Percentiles rank a stretch among this genome's conserved stretches.
These are phyloP conservation scores for Erucastrum elatum DNA, from an alignment of 345 rosid genomes.

Conservation along the genomic window DNA sequence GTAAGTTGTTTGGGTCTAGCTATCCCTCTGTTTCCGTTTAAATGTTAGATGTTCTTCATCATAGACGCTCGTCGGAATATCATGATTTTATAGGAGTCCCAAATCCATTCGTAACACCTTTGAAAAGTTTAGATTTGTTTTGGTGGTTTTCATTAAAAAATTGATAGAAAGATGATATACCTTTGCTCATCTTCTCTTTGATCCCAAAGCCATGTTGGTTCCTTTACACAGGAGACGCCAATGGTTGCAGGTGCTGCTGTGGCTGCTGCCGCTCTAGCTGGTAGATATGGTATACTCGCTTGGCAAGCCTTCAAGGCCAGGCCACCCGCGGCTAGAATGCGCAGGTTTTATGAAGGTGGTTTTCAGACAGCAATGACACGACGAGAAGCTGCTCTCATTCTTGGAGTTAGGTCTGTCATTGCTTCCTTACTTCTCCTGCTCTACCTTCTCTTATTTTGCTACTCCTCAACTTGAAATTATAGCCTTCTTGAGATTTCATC, in stretches of 20 bases:
- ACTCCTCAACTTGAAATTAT: too few relatives aligned
- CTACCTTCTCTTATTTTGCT: neutral
- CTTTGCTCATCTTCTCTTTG: neutral
- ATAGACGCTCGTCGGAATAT: neutral
- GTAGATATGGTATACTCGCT: constrained; percentile 71
- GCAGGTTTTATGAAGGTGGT: constrained; percentile 79
- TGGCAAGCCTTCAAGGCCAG: constrained; percentile 90
- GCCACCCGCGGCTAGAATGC: constrained; percentile 55
- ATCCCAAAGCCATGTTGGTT: constrained; percentile 15
- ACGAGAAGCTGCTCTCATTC: constrained; percentile 86
- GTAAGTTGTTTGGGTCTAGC: constrained; percentile 10
- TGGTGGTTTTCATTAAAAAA: neutral
- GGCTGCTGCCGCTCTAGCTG: constrained; percentile 87
- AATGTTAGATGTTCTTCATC: neutral
- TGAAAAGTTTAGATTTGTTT: neutral
- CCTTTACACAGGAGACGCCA: constrained; percentile 58
- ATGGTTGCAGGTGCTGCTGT: constrained; percentile 62
- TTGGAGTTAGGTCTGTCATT: constrained; percentile 64
- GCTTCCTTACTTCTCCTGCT: neutral
- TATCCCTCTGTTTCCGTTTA: neutral
- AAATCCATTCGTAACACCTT: neutral
- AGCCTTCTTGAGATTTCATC: too few relatives aligned
- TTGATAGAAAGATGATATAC: neutral
- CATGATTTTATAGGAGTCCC: neutral
- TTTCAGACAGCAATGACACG: constrained; percentile 72